These are phyloP conservation scores for Colletotrichum musicola DNA, from an alignment of 2,329 filamentous ascomycete species.

Conservation along the genomic window DNA sequence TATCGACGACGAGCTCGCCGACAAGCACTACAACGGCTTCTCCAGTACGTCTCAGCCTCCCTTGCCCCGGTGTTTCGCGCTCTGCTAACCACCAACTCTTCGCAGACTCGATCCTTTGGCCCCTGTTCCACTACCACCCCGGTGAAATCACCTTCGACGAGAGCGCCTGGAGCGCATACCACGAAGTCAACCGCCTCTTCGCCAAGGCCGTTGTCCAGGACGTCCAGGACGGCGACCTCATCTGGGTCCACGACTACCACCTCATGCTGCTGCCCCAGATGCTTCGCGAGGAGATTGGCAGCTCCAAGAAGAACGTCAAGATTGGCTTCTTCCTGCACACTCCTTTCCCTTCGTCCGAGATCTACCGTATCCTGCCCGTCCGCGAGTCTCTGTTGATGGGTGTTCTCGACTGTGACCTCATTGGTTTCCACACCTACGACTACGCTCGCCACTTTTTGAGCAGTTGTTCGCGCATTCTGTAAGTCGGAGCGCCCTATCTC, in stretches of 20 bases:
- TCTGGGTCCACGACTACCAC: conserved; percentile 99
- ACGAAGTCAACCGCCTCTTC: conserved; percentile 92
- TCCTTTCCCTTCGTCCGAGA: conserved; percentile 95
- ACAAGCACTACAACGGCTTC: conserved; percentile 98
- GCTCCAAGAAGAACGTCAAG: conserved; percentile 89
- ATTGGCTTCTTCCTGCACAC: conserved; percentile 99
- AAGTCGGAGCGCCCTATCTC: conserved; percentile 48
- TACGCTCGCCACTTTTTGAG: conserved; percentile 98
- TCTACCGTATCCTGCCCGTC: conserved; percentile 95
- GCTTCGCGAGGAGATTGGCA: conserved; percentile 89
- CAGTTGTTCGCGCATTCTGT: conserved; percentile 94
- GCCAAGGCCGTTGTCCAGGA: conserved; percentile 88
- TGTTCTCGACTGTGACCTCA: conserved; percentile 91
- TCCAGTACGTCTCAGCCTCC: conserved; percentile 75
- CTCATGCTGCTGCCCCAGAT: conserved; percentile 96
- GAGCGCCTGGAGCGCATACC: conserved; percentile 92
- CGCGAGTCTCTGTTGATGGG: conserved; percentile 89
- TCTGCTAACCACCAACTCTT: conserved; percentile 10
- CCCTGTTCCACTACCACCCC: conserved; percentile 98
- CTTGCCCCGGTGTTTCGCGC: conserved; percentile 16
- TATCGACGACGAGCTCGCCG: conserved; percentile 91
- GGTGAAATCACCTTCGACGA: conserved; percentile 99
- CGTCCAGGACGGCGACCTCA: conserved; percentile 91
- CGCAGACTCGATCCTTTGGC: conserved; percentile 95
- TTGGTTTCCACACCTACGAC: conserved; percentile 99